phyloP scores from a whole-genome alignment of 257 asterid species.

The Jaltomata sinuosa region DNA sequence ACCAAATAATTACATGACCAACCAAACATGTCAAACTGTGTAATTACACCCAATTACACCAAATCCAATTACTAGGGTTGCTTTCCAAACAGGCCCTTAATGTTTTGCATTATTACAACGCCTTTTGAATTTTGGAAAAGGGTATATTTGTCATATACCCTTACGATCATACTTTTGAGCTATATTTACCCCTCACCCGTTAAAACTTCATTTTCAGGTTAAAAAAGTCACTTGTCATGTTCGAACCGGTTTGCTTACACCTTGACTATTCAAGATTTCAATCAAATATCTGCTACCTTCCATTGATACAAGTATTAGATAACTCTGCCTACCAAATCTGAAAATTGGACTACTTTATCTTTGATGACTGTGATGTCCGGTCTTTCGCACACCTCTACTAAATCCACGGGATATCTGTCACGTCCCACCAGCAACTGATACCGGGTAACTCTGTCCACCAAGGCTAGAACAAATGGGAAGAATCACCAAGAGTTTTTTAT shows the following conservation, averaged over 20 bases:
- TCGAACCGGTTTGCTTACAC: not conserved
- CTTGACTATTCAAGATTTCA: not conserved
- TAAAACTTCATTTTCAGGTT: not conserved
- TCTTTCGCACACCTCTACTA: no score
- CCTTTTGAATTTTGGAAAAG: not conserved
- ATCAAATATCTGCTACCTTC: not conserved
- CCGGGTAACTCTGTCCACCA: not conserved
- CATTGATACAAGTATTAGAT: not conserved
- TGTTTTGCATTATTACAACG: not conserved
- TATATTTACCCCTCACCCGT: accelerated
- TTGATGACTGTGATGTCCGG: no score
- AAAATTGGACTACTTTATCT: not conserved
- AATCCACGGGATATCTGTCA: no score
- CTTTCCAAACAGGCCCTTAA: no score
- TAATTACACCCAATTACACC: no score
- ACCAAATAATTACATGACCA: no score
- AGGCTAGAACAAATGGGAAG: not conserved
- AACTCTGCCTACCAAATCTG: not conserved
- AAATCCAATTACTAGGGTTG: no score
- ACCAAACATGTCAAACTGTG: no score
- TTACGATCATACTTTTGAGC: not conserved
- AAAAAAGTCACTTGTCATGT: not conserved
- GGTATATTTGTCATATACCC: not conserved
- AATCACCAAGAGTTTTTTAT: no score
- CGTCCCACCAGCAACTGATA: no score